Percentiles rank a stretch among this genome's conserved stretches.
These are phyloP conservation scores for Gamarada debralockiae DNA, from an alignment of 495 filamentous ascomycete genomes.

Conservation along the genomic window DNA sequence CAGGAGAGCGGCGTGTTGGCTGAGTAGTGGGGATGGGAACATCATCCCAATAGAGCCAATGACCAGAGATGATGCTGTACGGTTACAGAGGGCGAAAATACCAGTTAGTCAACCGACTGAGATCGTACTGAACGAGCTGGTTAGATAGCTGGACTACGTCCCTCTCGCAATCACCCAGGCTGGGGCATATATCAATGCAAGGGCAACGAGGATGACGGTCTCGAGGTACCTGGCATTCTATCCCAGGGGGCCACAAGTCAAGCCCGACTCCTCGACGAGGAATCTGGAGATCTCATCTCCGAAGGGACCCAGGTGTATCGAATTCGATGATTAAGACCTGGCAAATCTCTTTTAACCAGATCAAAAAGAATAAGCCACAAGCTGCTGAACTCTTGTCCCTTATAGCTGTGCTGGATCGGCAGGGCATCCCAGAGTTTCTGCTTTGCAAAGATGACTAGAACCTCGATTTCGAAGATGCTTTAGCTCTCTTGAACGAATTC, in stretches of 20 bases:
- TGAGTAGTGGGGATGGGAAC: constrained; percentile 8
- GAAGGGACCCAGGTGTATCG: constrained; percentile 28
- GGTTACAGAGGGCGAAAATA: constrained; percentile 30
- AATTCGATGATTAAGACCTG: constrained; percentile 43
- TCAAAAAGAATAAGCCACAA: constrained; percentile 24
- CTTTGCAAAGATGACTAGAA: constrained; percentile 17
- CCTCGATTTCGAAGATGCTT: constrained; percentile 12
- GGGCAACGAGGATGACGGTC: constrained; percentile 14
- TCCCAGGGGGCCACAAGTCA: constrained; percentile 28
- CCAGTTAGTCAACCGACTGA: constrained; percentile 24
- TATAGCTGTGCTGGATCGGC: constrained; percentile 38
- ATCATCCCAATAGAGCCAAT: constrained; percentile 7
- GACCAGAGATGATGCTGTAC: constrained; percentile 7
- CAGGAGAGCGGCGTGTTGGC: constrained; percentile 23
- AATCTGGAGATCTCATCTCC: constrained; percentile 36
- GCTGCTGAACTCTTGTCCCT: constrained; percentile 39
- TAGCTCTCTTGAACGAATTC: constrained; percentile 14
- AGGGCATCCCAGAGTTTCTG: constrained; percentile 35
- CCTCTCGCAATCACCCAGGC: constrained; percentile 23
- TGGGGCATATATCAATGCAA: constrained; percentile 18
- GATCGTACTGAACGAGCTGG: constrained; percentile 12
- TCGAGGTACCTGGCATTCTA: constrained; percentile 34
- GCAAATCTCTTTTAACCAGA: constrained; percentile 46
- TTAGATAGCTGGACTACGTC: constrained; percentile 10
- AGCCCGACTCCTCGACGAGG: constrained; percentile 33